Conservation (phyloP, 176 grass and related monocot genomes). For the Pontederia paniculata region DNA sequence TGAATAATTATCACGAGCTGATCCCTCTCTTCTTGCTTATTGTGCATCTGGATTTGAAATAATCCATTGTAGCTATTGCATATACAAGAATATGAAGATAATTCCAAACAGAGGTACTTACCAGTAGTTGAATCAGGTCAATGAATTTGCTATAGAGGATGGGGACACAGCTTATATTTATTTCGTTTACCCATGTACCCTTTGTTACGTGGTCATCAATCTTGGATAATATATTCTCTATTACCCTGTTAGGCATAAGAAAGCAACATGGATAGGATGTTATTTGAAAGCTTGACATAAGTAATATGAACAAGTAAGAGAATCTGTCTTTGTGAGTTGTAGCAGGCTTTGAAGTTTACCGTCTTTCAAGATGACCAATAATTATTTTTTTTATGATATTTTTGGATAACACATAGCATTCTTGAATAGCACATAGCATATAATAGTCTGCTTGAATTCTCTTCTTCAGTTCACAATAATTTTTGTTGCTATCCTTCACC, state of each 20-base stretch:
- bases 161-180: constrained; percentile 59
- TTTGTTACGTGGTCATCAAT: constrained; percentile 38
- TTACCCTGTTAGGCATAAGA: constrained; percentile 28
- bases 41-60: constrained; percentile 30
- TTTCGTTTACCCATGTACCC: constrained; percentile 30
- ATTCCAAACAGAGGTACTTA: constrained; percentile 24
- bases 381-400: constrained; percentile 55
- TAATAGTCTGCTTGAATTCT: constrained; percentile 54
- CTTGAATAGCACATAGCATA: constrained; percentile 69
- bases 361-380: constrained; percentile 30
- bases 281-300: too few species aligned
- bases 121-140: constrained; percentile 59
- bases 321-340: too few species aligned
- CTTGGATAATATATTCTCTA: constrained; percentile 41
- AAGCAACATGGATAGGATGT: too few species aligned
- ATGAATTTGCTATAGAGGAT: constrained; percentile 64
- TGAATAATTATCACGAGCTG: constrained; percentile 62
- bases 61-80: neutral
- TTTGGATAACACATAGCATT: constrained; percentile 82
- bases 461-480: constrained; percentile 72
- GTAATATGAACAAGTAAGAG: too few species aligned
- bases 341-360: constrained; percentile 22
- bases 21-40: constrained; percentile 46
- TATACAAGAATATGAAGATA: constrained; percentile 14
- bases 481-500: constrained; percentile 69